Percentiles rank a stretch among this genome's conserved stretches.
Conservation (phyloP, 495 filamentous ascomycete species). For the Podospora anserina region DNA sequence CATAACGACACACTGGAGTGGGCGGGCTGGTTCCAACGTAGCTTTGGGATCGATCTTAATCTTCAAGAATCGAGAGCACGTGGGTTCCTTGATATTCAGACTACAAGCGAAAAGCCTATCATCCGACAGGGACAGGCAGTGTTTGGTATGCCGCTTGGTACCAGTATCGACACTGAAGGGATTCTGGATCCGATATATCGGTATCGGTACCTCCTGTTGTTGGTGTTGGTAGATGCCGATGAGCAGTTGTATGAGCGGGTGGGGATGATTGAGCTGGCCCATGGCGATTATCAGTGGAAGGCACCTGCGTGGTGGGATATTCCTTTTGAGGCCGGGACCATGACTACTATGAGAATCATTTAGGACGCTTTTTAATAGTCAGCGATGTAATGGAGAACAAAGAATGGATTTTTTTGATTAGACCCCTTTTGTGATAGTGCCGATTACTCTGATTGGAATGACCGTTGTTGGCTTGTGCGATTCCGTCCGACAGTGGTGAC, state of each 20-base stretch:
- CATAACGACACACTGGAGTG: not conserved
- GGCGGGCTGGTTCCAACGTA: not conserved
- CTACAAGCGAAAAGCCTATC: not conserved
- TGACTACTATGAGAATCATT: not conserved
- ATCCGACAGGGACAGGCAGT: not conserved
- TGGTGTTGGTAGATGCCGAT: not conserved
- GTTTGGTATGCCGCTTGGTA: not conserved
- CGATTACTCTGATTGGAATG: too few relatives aligned
- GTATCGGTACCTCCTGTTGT: not conserved
- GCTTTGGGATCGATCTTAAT: not conserved
- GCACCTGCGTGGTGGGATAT: not conserved
- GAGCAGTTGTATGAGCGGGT: conserved; percentile 1
- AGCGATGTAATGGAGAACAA: not conserved
- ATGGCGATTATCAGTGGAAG: not conserved
- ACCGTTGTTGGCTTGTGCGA: too few relatives aligned
- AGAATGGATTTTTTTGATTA: not conserved
- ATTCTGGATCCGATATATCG: not conserved
- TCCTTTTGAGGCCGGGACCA: not conserved
- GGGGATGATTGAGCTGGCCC: not conserved
- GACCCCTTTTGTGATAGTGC: too few relatives aligned
- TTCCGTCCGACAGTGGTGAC: too few relatives aligned
- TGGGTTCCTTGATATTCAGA: not conserved
- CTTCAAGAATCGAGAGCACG: not conserved
- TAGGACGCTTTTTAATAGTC: not conserved
- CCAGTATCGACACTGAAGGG: not conserved